Percentiles rank a stretch among this genome's conserved stretches.
phyloP scores from a whole-genome alignment of 306 rosid species.

The Arachis stenosperma region DNA sequence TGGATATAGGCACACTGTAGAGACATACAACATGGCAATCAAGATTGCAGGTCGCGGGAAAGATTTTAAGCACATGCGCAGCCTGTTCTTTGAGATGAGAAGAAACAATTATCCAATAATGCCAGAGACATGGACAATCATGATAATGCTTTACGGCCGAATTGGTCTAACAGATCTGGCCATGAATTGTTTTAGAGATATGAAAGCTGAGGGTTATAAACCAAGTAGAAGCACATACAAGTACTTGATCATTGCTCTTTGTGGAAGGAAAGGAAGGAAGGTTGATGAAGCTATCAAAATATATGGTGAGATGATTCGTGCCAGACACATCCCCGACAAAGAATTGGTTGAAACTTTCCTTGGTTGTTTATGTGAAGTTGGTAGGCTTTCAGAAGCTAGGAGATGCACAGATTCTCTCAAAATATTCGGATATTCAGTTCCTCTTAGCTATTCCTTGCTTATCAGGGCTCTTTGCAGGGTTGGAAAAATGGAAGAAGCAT shows the following conservation, averaged over 20 bases:
- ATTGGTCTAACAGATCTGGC: conserved; percentile 84
- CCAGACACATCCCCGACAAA: conserved; percentile 66
- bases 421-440: conserved; percentile 55
- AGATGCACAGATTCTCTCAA: conserved; percentile 64
- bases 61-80: conserved; percentile 93
- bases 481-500: conserved; percentile 76
- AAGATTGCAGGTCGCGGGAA: conserved; percentile 84
- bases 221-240: conserved; percentile 78
- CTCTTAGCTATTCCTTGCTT: conserved; percentile 64
- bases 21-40: conserved; percentile 82
- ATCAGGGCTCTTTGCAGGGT: conserved; percentile 77
- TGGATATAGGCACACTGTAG: conserved; percentile 63
- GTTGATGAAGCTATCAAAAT: conserved; percentile 65
- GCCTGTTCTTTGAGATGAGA: conserved; percentile 77
- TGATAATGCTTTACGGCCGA: conserved; percentile 89
- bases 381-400: conserved; percentile 60
- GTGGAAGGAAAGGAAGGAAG: conserved; percentile 83
- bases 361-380: conserved; percentile 78
- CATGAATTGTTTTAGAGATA: conserved; percentile 61
- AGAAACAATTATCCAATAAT: conserved; percentile 63
- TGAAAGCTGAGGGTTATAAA: conserved; percentile 62
- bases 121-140: conserved; percentile 92
- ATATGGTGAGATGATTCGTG: conserved; percentile 64
- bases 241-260: conserved; percentile 70
- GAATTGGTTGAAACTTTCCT: conserved; percentile 74